Evolutionary conservation across 176 grass and related monocot species (phyloP), one percentile per base, ranked within the genome.

Genomic region (Musa beccarii): DNA sequence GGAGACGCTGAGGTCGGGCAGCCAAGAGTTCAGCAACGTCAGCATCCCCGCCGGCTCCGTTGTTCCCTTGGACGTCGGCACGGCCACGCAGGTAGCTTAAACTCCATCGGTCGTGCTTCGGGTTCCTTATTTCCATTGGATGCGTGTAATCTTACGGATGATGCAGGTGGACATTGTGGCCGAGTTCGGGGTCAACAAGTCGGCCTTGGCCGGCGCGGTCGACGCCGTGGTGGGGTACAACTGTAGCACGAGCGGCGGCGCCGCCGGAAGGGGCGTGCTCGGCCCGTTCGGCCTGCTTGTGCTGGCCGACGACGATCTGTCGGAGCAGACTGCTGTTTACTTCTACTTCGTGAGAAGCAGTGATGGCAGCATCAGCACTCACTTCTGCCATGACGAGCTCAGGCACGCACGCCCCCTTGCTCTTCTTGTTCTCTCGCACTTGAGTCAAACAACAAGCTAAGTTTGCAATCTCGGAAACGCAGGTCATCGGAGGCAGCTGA

Each of bases 241-340:
- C 77, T 99, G 88, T 76, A 89, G 84, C 88, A 79, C 84, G 10
- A 89, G 95, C 72, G 83, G 66, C 2, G 90, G 90, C 3, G 84
- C 90, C 0, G 88, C 86, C 74, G 90, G 81, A 3, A 78, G 84
- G 21, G 88, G 90, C 43, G 1, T 64, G 17, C 54, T 99, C 2
- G 90, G 95, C 14, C 95, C 90, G 11, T 94, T 99, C 71, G 95
- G 95, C 14, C 62, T 99, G n/a, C 95, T 99, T 24, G 90, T 99
- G 24, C 73, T 99, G 66, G 95, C 90, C 1, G 95, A 99, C 57
- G 71, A 84, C 9, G 74, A 71, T 51, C 7, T 84, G 28, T 76
- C 86, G 2, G 95, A 99, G 86, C 84, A 81, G 67, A 99, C 88
- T 11, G 86, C 91, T 49, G 90, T 85, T 26, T 99, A 94, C 66